These are phyloP conservation scores for Fimicolochytrium jonesii DNA, from an alignment of 192 early-diverging fungal species.

Conservation along the genomic window DNA sequence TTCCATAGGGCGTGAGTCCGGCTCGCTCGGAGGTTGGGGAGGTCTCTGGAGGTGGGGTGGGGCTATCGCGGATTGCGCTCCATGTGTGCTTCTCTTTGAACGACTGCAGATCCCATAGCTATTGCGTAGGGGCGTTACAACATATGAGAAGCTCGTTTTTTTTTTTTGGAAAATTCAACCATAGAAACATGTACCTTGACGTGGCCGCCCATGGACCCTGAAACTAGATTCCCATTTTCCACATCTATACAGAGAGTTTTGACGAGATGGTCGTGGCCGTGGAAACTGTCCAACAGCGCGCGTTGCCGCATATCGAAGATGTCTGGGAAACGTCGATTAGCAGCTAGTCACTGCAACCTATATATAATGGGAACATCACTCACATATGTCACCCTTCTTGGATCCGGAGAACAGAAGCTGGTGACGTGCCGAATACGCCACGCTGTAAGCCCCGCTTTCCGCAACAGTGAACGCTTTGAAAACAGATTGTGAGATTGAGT, in stretches of 20 bases:
- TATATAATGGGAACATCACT: conserved; percentile 8
- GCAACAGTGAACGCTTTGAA: conserved; percentile 49
- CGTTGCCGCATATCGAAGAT: conserved; percentile 70
- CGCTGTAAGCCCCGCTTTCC: conserved; percentile 64
- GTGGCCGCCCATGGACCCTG: conserved; percentile 64
- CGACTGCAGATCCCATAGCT: conserved; percentile 26
- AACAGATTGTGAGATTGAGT: neutral
- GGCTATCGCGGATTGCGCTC: conserved; percentile 16
- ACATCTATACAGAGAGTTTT: conserved; percentile 62
- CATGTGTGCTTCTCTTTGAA: conserved; percentile 40
- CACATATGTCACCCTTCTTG: conserved; percentile 72
- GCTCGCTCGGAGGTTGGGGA: neutral
- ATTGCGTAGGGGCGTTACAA: neutral
- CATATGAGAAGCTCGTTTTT: neutral
- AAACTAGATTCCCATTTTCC: conserved; percentile 51
- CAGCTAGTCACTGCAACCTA: neutral
- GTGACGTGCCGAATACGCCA: conserved; percentile 55
- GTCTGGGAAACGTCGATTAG: too few relatives aligned
- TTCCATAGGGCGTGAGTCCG: conserved; percentile 55
- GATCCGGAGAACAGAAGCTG: conserved; percentile 69
- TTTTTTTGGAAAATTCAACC: neutral
- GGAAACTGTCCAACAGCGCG: conserved; percentile 60
- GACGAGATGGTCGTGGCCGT: conserved; percentile 65
- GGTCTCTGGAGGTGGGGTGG: neutral
- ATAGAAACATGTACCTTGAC: conserved; percentile 16